Percentiles rank a stretch among this genome's conserved stretches.
Evolutionary conservation across 805 yeast genomes (phyloP).

Genomic region (Groenewaldozyma salmanticensis): DNA sequence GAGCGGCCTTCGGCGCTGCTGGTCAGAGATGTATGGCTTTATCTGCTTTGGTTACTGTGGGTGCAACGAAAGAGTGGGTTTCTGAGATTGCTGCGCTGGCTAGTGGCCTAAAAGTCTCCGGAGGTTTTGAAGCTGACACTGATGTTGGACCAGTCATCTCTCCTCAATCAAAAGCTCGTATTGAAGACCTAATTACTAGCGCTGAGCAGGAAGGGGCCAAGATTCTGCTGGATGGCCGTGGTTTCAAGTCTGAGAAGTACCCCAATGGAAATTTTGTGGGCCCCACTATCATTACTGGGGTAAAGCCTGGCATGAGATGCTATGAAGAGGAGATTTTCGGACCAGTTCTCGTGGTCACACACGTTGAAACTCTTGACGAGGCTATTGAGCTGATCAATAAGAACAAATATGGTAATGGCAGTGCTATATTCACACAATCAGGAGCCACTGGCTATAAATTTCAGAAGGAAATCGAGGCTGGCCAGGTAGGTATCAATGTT

Average conservation of each 20-base stretch:
- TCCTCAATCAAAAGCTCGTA: constrained; percentile 44
- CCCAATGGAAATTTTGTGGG: constrained; percentile 62
- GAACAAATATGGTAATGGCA: constrained; percentile 63
- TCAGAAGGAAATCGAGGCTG: constrained; percentile 57
- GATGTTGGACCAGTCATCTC: constrained; percentile 69
- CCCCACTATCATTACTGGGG: constrained; percentile 54
- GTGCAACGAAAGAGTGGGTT: constrained; percentile 54
- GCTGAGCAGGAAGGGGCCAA: constrained; percentile 55
- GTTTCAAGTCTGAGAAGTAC: constrained; percentile 37
- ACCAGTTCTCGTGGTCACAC: constrained; percentile 58
- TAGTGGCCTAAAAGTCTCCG: constrained; percentile 44
- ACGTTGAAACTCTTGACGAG: constrained; percentile 56
- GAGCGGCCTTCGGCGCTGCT: constrained; percentile 78
- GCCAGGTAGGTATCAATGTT: constrained; percentile 70
- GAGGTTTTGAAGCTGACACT: constrained; percentile 54
- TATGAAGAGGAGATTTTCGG: constrained; percentile 71
- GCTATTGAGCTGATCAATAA: constrained; percentile 55
- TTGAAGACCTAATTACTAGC: constrained; percentile 47
- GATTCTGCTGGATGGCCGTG: constrained; percentile 55
- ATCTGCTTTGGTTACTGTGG: constrained; percentile 64
- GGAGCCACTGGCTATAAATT: constrained; percentile 65
- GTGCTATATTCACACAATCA: constrained; percentile 56
- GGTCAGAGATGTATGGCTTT: constrained; percentile 81
- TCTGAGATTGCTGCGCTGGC: constrained; percentile 51
- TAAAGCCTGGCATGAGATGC: constrained; percentile 59